Base-by-base conservation (phyloP, 1,284 basidiomycete genomes). In the Salmacisia buchloeana region DNA sequence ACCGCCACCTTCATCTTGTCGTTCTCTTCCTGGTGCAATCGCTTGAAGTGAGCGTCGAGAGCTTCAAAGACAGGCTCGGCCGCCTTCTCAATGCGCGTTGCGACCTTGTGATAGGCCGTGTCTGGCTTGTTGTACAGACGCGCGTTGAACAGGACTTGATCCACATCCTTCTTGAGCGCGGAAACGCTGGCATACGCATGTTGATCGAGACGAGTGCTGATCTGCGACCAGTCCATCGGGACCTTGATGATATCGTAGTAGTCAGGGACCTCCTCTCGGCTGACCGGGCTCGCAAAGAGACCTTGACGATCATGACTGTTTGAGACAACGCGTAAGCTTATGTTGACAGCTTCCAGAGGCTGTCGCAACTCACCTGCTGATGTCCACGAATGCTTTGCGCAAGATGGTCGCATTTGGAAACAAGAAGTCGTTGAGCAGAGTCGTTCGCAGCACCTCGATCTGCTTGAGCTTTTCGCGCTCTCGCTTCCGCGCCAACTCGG, bases 141-240 rank as follows among this genome's bases (percentile, higher is more conserved):
- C 0, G 94, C 94, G 74, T 98, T 99, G 68, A 86, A 83, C 15
- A 92, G 79, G 3, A 97, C 90, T 21, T 96, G 86, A 49, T 86
- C 79, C 43, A 97, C 81, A 75, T 98, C 94, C 59, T 85, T 83
- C 91, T 96, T 64, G 82, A 98, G 92, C 3, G 86, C 82, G 23
- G 85, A 83, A 0, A 90, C 79, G 73, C 89, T 86, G 80, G 86
- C 85, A 80, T 98, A 98, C 66, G 86, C 84, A 63, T 90, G 87
- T 49, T 83, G 82, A 60, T 92, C 88, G 33, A 98, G 65, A 33
- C 69, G 69, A 12, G 62, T 64, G 29, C 63, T 58, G 66, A 99
- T 96, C 43, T 82, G 83, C 21, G 83, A 82, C 91, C 93, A 97
- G 69, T 88, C 88, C 90, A 97, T 97, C 0, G 94, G 94, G 10